Conservation (phyloP, 371 early-diverging fungal genomes). For the Actinomucor elegans region DNA sequence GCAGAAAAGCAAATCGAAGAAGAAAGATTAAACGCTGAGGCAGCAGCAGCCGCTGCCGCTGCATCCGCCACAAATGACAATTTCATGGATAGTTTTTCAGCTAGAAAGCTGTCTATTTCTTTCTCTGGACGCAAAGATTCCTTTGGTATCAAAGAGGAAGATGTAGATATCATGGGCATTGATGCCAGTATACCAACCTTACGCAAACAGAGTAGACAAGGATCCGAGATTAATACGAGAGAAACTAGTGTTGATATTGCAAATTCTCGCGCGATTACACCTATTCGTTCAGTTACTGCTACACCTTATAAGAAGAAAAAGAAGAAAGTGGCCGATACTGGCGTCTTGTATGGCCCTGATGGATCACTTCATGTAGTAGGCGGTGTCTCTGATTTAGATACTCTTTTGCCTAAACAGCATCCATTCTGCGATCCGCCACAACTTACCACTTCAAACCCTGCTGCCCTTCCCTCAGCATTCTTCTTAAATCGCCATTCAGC, state of each 20-base stretch:
- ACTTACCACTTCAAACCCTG: constrained; percentile 39
- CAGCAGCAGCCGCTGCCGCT: constrained; percentile 12
- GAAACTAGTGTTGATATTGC: constrained; percentile 30
- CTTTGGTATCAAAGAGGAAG: constrained; percentile 40
- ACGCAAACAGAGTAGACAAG: constrained; percentile 32
- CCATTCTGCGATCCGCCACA: constrained; percentile 38
- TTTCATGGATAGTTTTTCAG: constrained; percentile 1
- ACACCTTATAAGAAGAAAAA: constrained; percentile 44
- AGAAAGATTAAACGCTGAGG: constrained; percentile 20
- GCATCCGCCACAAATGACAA: background rate
- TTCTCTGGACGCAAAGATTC: constrained; percentile 18
- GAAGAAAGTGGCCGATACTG: constrained; percentile 44
- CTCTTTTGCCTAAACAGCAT: constrained; percentile 25
- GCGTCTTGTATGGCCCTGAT: constrained; percentile 45
- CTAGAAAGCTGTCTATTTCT: constrained; percentile 19
- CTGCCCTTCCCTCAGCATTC: constrained; percentile 47
- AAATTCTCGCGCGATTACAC: constrained; percentile 32
- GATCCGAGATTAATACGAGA: constrained; percentile 20
- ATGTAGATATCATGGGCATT: constrained; percentile 53
- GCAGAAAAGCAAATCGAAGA: constrained; percentile 54
- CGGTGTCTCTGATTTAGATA: constrained; percentile 29
- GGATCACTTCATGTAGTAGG: constrained; percentile 44
- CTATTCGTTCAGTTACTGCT: constrained; percentile 8
- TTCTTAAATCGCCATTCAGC: constrained; percentile 30
- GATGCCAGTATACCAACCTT: constrained; percentile 28